These are phyloP conservation scores for Lipomyces orientalis DNA, from an alignment of 805 yeast genomes.

Conservation along the genomic window DNA sequence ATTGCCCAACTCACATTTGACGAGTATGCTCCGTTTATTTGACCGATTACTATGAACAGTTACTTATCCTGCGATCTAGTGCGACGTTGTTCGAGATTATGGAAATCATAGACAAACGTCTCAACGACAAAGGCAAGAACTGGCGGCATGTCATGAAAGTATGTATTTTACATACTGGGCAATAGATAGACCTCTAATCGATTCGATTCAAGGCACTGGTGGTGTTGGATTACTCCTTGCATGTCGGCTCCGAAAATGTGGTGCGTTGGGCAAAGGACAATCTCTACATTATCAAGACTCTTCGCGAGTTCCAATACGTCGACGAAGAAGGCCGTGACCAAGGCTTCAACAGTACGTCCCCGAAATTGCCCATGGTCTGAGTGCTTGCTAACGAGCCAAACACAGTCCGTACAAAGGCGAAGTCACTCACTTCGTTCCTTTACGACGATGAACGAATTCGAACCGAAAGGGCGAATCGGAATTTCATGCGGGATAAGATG, in stretches of 20 bases:
- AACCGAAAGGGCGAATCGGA: conserved; percentile 62
- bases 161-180: neutral
- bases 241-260: conserved; percentile 85
- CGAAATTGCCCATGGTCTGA: neutral
- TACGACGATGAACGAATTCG: conserved; percentile 79
- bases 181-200: neutral
- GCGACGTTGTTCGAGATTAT: conserved; percentile 84
- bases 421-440: conserved; percentile 78
- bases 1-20: conserved; percentile 76
- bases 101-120: conserved; percentile 91
- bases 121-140: conserved; percentile 94
- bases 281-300: conserved; percentile 82
- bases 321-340: conserved; percentile 83
- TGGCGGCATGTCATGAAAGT: conserved; percentile 93
- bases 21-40: conserved; percentile 43
- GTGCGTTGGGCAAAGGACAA: conserved; percentile 92
- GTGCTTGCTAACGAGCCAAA: neutral
- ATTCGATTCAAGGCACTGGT: conserved; percentile 59
- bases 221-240: conserved; percentile 81
- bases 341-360: conserved; percentile 64
- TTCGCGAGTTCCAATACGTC: conserved; percentile 82
- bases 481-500: conserved; percentile 34
- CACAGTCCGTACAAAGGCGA: conserved; percentile 76
- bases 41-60: neutral
- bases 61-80: conserved; percentile 34